Base-by-base conservation (phyloP, 2,329 filamentous ascomycete species). In the Chlorencoelia australis region DNA sequence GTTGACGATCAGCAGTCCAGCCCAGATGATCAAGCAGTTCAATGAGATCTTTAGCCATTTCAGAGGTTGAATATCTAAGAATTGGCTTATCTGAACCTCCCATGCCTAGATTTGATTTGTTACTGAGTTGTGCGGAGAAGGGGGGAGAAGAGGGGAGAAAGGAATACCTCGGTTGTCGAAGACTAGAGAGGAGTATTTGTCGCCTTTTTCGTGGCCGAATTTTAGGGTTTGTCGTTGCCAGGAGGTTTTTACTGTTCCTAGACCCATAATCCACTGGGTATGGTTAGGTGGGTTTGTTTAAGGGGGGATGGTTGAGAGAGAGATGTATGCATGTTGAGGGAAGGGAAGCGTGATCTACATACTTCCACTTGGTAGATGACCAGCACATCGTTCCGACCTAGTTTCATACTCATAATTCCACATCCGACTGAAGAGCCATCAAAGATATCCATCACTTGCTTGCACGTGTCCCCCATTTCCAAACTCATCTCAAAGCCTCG, bases 161-260 rank as follows among this genome's bases (percentile, higher is more conserved):
- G 19, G 9, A 17, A 30, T 30, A 52, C 59, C 86, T 48, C 87
- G 75, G 61, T 94, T 94, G 64, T 94, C 87, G 46, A 86, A 66
- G 38, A 91, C 62, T 5, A 94, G 69, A 37, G 78, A 79, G 0
- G 81, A 79, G 63, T 87, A 93, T 46, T 69, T 64, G 42, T 75
- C 64, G 30, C 65, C 69, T 42, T 75, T 67, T 33, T 75, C 66
- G 61, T 94, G 86, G 34, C 82, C 84, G 54, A 93, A 89, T 61
- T 85, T 71, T 47, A 80, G 74, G 7, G 80, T 91, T 56, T 93
- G 86, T 35, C 83, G 75, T 64, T 93, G 85, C 82, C 83, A 93
- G 38, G 76, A 70, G 28, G 73, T 68, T 53, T 68, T 73, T 51
- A 68, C 68, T 38, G 78, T 77, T 24, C 79, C 84, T 3, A 93